Conservation (phyloP, 257 asterid species). For the Solanum pinnatisectum region DNA sequence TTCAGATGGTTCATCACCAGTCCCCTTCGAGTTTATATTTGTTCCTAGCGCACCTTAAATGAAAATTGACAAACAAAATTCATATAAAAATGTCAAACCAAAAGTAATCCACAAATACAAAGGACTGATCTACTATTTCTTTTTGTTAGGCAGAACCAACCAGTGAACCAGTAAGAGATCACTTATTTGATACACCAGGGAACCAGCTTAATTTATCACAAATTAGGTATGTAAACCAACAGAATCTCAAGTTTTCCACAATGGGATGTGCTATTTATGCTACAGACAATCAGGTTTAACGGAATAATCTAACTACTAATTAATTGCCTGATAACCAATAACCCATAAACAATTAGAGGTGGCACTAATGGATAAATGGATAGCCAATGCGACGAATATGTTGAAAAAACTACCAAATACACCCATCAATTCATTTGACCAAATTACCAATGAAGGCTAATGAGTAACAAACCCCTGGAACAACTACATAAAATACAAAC, state of each 20-base stretch:
- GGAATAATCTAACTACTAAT: not conserved
- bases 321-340: not conserved
- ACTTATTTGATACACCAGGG: not conserved
- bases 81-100: not conserved
- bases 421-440: not conserved
- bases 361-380: not conserved
- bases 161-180: not conserved
- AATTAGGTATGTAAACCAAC: not conserved
- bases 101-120: not conserved
- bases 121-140: not conserved
- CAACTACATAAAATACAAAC: not conserved
- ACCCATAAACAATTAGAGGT: not conserved
- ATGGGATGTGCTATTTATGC: not conserved
- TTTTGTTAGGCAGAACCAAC: not conserved
- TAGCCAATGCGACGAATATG: not conserved
- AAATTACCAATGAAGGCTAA: not conserved
- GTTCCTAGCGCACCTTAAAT: slow-evolving; percentile 21
- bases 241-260: not conserved
- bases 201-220: not conserved
- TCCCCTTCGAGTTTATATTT: slow-evolving; percentile 14
- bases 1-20: slow-evolving; percentile 8
- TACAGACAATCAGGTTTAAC: not conserved
- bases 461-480: not conserved
- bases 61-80: not conserved
- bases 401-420: not conserved